phyloP scores from a whole-genome alignment of 83 land plant species.

The Isoetes engelmannii region DNA sequence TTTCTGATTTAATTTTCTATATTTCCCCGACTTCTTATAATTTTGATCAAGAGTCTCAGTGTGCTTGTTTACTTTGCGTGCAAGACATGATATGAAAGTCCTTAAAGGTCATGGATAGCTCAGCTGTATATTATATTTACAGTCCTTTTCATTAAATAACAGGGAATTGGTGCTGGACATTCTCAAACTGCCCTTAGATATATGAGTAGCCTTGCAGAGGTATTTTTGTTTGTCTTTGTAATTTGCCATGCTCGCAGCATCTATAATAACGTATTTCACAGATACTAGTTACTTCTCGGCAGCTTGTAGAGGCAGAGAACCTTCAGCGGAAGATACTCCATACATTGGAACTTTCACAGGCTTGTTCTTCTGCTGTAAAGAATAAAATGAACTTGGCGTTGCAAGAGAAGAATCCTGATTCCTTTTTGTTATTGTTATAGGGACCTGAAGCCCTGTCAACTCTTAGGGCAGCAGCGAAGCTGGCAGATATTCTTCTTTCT shows the following conservation, averaged over 20 bases:
- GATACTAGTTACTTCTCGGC: constrained; percentile 48
- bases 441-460: constrained; percentile 22
- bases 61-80: no score
- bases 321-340: constrained; percentile 69
- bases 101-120: no score
- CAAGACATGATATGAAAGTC: no score
- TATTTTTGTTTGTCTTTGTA: constrained; percentile 6
- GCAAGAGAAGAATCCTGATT: not conserved
- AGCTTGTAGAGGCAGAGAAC: constrained; percentile 59
- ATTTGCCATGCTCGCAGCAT: not conserved
- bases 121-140: no score
- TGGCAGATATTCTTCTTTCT: constrained; percentile 18
- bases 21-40: no score
- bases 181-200: constrained; percentile 46
- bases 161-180: constrained; percentile 68
- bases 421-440: not conserved
- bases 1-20: no score
- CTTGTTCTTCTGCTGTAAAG: constrained; percentile 12
- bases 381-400: not conserved
- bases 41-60: no score
- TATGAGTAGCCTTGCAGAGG: constrained; percentile 64
- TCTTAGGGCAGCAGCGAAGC: constrained; percentile 16
- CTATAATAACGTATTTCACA: constrained; percentile 9
- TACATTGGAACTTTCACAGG: constrained; percentile 66
- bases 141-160: not conserved